These are phyloP conservation scores for Ogataea neopini DNA, from an alignment of 805 yeast species.

Conservation along the genomic window DNA sequence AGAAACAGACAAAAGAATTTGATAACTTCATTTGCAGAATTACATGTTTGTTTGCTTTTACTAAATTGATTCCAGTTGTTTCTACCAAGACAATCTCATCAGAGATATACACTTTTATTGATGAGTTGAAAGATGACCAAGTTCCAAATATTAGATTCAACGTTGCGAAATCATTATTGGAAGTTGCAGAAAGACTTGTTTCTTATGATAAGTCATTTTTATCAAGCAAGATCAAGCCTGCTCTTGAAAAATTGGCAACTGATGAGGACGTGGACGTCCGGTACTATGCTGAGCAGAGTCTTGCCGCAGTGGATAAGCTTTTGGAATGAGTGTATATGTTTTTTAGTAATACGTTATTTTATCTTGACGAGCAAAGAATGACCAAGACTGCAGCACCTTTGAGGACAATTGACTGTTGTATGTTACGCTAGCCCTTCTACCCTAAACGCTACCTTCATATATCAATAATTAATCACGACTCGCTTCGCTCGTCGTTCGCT, in stretches of 20 bases:
- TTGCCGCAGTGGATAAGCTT: constrained; percentile 21
- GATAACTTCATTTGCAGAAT: constrained; percentile 86
- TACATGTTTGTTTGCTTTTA: constrained; percentile 85
- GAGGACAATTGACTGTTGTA: no score
- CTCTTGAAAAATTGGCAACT: constrained; percentile 59
- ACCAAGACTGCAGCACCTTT: no score
- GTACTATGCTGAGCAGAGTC: constrained; percentile 69
- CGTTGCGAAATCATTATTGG: constrained; percentile 80
- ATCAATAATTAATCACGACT: background rate
- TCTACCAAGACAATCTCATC: constrained; percentile 54
- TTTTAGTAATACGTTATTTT: background rate
- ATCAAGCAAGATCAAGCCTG: constrained; percentile 56
- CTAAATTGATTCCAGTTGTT: constrained; percentile 77
- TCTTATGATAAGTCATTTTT: constrained; percentile 41
- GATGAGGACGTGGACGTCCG: constrained; percentile 90
- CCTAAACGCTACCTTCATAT: no score
- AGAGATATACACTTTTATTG: constrained; percentile 78
- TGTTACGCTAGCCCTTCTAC: no score
- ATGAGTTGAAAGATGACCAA: constrained; percentile 68
- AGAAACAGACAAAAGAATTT: constrained; percentile 38
- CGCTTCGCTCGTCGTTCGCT: background rate
- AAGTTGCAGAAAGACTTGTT: constrained; percentile 54
- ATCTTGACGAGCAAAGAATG: no score
- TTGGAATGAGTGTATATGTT: constrained; percentile 11
- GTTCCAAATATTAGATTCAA: constrained; percentile 97